Evolutionary conservation across 2,329 filamentous ascomycete genomes (phyloP), one percentile per base, ranked within the genome.

Genomic region (Tricladium varicosporioides): DNA sequence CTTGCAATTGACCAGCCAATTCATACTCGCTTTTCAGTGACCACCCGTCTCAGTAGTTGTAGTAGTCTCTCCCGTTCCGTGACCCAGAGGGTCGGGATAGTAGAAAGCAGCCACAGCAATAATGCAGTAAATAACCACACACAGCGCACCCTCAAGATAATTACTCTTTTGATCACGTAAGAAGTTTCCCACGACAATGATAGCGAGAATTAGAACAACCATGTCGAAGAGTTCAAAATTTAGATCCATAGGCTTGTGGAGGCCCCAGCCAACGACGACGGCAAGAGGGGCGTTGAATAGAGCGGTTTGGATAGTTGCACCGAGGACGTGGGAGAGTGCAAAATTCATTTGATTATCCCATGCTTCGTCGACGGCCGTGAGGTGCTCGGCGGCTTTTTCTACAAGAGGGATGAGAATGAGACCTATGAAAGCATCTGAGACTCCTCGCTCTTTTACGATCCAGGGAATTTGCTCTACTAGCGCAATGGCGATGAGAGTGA

Each of bases 141-240:
- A 90, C 15, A 97, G 80, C 19, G 85, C 82, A 1, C 92, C 92
- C 72, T 97, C 92, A 4, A 97, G 81, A 68, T 95, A 97, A 69
- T 96, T 95, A 60, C 86, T 91, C 78, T 94, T 93, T 63, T 90
- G 86, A 69, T 97, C 92, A 50, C 91, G 80, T 54, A 97, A 75
- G 74, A 96, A 96, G 60, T 91, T 90, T 1, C 92, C 91, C 40
- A 96, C 89, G 0, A 92, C 91, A 44, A 97, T 78, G 65, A 96
- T 93, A 27, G 90, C 84, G 19, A 97, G 79, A 56, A 97, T 84
- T 8, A 97, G 77, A 61, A 95, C 80, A 56, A 88, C 82, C 16
- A 95, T 81, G 75, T 95, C 91, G 76, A 96, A 96, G 13, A 92
- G 79, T 65, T 94, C 89, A 70, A 96, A 96, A 69, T 91, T 87